Evolutionary conservation across 768 basidiomycete species (phyloP).

Genomic region (Mycena rosella): DNA sequence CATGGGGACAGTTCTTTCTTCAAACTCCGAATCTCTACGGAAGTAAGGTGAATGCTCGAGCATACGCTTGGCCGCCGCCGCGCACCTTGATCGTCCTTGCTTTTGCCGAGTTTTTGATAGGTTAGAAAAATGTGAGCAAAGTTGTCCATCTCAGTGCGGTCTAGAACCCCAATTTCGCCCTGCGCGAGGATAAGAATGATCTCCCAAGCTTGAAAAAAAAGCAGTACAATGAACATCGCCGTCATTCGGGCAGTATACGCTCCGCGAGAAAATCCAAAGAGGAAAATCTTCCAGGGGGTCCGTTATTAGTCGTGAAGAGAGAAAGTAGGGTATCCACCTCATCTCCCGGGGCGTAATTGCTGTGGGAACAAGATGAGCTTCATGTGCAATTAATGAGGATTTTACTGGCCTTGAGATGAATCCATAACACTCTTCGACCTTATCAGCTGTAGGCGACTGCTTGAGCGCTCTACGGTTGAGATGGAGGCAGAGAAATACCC

Average conservation of each 20-base stretch:
- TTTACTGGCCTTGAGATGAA: constrained; percentile 71
- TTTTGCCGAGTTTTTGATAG: constrained; percentile 73
- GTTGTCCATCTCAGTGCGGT: constrained; percentile 78
- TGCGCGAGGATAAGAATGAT: constrained; percentile 41
- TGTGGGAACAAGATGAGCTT: constrained; percentile 39
- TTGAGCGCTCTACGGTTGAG: constrained; percentile 1
- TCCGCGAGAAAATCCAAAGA: constrained; percentile 70
- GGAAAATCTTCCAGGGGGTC: constrained; percentile 65
- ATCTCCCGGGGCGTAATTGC: constrained; percentile 79
- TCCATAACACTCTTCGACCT: constrained; percentile 73
- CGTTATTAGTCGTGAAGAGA: neutral
- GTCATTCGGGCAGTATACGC: constrained; percentile 85
- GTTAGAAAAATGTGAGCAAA: constrained; percentile 74
- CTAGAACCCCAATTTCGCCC: constrained; percentile 80
- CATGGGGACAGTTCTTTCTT: constrained; percentile 64
- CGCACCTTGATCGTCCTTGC: constrained; percentile 59
- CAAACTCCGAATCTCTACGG: constrained; percentile 53
- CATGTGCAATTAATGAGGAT: neutral
- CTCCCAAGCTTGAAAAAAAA: neutral
- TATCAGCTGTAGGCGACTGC: constrained; percentile 60
- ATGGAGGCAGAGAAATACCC: constrained; percentile 53
- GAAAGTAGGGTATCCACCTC: constrained; percentile 59
- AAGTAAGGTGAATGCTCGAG: neutral
- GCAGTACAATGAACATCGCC: constrained; percentile 72
- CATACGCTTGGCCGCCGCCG: neutral